Base-by-base conservation (phyloP, 495 filamentous ascomycete genomes). In the Aspergillus conjunctus region DNA sequence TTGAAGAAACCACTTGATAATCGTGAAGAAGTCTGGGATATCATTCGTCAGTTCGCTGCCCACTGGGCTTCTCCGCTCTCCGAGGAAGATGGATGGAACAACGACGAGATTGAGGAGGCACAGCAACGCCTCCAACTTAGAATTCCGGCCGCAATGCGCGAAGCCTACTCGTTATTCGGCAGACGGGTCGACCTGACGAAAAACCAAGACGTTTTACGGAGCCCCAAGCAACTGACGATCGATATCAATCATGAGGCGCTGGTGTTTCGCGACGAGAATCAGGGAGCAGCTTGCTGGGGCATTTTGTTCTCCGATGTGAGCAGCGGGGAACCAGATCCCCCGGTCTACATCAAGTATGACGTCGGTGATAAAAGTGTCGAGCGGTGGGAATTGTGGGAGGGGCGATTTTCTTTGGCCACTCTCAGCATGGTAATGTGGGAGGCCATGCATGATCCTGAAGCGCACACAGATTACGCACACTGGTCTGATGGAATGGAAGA, bases 261-360 rank as follows among this genome's bases (percentile, higher is more conserved):
- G 43, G 43, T 46, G 43, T 46, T 46, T 46, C 43, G 43, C 9
- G 43, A 46, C 18, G 43, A 46, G 43, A 46, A 46, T 20, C 43
- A 18, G 7, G 43, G 14, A 8, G 43, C 43, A 8, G 12, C 14
- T 20, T 46, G 17, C 14, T 46, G 14, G 43, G 43, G 14, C 9
- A 18, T 46, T 15, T n/a, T 46, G 43, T 20, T 46, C 9, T 46
- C 15, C 18, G 43, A 18, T 18, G 14, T 46, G 9, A 20, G 3
- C 17, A 46, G 17, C 14, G 43, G 43, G 18, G 43, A 46, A 12
- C 7, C 7, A 14, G 43, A 46, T 17, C 43, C 43, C 43, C 43
- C 43, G 9, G 43, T 46, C 9, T 46, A 46, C 18, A 8, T 46
- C 8, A 46, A 18, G 43, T 20, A n/a, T n/a, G 43, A 18, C 43